Evolutionary conservation across 768 basidiomycete genomes (phyloP), one percentile per base, ranked within the genome.

Genomic region (Imleria badia): DNA sequence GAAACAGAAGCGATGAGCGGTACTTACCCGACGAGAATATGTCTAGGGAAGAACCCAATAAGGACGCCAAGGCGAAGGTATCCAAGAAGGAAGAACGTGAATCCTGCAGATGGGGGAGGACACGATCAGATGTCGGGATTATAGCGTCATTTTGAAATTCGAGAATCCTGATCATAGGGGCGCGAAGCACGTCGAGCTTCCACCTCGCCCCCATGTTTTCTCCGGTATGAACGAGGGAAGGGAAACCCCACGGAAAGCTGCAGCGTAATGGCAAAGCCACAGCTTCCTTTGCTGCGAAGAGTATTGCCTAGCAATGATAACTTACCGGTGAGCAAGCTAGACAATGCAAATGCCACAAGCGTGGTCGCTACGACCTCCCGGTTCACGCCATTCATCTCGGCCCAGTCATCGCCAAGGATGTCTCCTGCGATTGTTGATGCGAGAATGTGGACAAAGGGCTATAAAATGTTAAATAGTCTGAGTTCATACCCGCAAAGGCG

Each of bases 391-490:
- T 88, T 84, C 10, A 89, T 48, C 4, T 19, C 51, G 3, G 54
- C 52, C 66, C 66, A 69, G 30, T 61, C 55, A 31, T 67, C 59
- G 12, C 66, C 66, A 15, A 61, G 60, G 20, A 94, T 83, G 15
- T 88, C 77, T 3, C 71, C 63, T 3, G 87, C 83, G 42, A 98
- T 95, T 31, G 79, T 81, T 33, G 79, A 84, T 6, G 91, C 91
- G 41, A 98, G 78, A 55, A 97, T 89, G 69, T 98, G 96, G 66
- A 95, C 97, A 73, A 99, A 98, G 2, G 96, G 95, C 89, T 93
- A 59, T 19, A 49, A 33, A 20, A 22, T 10, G 44, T 41, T 19
- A 41, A 3, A 33, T 3, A 10, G 1, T 2, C 22, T 44, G 11
- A 55, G 64, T 36, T 41, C 31, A 29, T 14, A 12, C 7, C 20